phyloP scores from a whole-genome alignment of 108 stramenopile species.

The Asterionellopsis glacialis region DNA sequence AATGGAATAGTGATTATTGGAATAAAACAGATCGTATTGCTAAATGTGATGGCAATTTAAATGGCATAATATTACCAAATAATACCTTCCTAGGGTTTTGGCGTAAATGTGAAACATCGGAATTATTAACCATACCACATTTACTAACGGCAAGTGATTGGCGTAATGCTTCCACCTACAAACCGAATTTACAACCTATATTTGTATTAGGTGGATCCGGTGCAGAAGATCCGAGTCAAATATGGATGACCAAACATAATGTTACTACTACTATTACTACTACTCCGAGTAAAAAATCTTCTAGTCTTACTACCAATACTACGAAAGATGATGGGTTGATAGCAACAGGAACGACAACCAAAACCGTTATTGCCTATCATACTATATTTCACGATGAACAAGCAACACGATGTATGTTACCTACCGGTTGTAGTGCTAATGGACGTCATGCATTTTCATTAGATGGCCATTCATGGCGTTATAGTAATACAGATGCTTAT shows the following conservation, averaged over 20 bases:
- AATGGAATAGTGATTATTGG: slow-evolving; percentile 29
- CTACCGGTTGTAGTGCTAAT: slow-evolving; percentile 7
- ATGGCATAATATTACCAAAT: slow-evolving; percentile 16
- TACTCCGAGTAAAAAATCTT: no score
- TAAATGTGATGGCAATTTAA: slow-evolving; percentile 20
- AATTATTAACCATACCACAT: no score
- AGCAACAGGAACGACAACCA: no score
- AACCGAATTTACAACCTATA: background rate
- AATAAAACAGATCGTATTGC: slow-evolving; percentile 15
- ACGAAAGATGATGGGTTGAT: no score
- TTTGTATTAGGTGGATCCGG: slow-evolving; percentile 23
- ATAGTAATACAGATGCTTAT: slow-evolving; percentile 18
- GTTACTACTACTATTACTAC: no score
- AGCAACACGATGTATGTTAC: slow-evolving; percentile 27
- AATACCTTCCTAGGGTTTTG: background rate
- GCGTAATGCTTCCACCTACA: no score
- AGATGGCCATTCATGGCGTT: slow-evolving; percentile 18
- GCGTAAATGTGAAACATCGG: no score
- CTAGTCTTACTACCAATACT: no score
- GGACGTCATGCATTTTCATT: slow-evolving; percentile 24
- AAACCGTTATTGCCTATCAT: slow-evolving; percentile 13
- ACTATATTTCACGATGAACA: slow-evolving; percentile 28
- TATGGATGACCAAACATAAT: slow-evolving; percentile 8
- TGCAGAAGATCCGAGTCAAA: slow-evolving; percentile 30
- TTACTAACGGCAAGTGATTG: no score